These are phyloP conservation scores for Withania somnifera DNA, from an alignment of 305 asterid genomes.

Conservation along the genomic window DNA sequence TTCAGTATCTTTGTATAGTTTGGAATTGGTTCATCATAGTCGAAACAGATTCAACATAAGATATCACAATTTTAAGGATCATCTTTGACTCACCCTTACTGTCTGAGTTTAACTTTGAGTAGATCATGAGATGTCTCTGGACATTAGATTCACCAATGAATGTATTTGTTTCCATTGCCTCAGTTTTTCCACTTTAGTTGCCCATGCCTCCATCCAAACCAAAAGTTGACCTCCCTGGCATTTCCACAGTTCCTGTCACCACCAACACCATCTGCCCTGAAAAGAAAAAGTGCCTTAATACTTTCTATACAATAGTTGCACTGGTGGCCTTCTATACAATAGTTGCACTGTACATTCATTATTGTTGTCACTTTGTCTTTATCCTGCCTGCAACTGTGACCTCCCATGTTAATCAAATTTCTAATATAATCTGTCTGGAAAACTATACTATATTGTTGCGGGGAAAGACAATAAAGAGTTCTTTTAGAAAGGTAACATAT, in stretches of 20 bases:
- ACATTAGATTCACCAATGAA: neutral
- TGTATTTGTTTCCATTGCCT: neutral
- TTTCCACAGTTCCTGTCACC: neutral
- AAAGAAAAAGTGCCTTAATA: neutral
- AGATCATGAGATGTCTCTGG: neutral
- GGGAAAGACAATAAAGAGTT: neutral
- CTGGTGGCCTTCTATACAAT: neutral
- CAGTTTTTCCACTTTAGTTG: neutral
- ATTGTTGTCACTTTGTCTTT: neutral
- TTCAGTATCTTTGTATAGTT: neutral
- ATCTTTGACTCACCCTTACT: neutral
- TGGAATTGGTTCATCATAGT: neutral
- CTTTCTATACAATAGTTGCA: neutral
- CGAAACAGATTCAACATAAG: neutral
- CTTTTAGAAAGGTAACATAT: neutral
- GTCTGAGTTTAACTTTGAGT: neutral
- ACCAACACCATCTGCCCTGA: neutral
- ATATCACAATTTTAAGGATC: neutral
- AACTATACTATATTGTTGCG: neutral
- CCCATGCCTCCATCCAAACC: neutral
- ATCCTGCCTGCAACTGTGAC: neutral
- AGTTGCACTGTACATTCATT: neutral
- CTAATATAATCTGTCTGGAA: neutral
- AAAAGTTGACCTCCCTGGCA: neutral
- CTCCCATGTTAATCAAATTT: neutral